A percentile compares a stretch with the other conserved stretches of the same genome.
phyloP scores from a whole-genome alignment of 2,329 filamentous ascomycete species.

The Apiospora koreana region DNA sequence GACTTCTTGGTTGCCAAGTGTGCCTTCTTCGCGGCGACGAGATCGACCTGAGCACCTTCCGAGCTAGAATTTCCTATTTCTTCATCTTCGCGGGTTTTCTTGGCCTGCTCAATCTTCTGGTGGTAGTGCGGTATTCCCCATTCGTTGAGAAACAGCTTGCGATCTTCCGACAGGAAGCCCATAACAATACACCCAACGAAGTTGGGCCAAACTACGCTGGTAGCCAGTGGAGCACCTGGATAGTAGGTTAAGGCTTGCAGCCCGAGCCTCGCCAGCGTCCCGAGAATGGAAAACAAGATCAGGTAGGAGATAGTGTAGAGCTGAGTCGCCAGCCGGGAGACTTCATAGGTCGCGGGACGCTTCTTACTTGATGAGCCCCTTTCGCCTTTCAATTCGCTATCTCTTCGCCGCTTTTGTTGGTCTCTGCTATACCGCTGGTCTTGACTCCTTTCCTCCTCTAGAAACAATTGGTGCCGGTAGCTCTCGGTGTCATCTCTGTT shows the following conservation, averaged over 20 bases:
- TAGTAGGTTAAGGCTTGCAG: conserved; percentile 79
- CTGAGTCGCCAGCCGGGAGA: conserved; percentile 54
- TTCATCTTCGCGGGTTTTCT: conserved; percentile 37
- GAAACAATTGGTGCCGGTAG: conserved; percentile 37
- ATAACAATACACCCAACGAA: conserved; percentile 79
- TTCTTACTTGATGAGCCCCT: neutral
- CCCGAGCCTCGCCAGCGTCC: conserved; percentile 81
- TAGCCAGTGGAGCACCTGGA: conserved; percentile 72
- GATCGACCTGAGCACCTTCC: conserved; percentile 29
- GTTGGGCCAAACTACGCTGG: conserved; percentile 84
- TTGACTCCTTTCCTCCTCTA: conserved; percentile 38
- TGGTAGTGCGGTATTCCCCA: conserved; percentile 53
- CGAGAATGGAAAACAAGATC: conserved; percentile 80
- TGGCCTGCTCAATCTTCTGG: conserved; percentile 34
- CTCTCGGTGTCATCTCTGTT: conserved; percentile 39
- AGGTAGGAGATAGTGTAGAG: conserved; percentile 79
- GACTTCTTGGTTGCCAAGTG: conserved; percentile 75
- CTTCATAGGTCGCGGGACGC: neutral
- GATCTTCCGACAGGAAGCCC: conserved; percentile 83
- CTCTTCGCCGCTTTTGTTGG: conserved; percentile 16
- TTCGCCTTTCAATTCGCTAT: neutral
- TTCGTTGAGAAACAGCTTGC: conserved; percentile 70
- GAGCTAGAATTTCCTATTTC: conserved; percentile 31
- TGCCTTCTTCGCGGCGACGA: conserved; percentile 52
- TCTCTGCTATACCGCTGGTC: conserved; percentile 21